These are phyloP conservation scores for Nothopassalora personata DNA, from an alignment of 2,329 filamentous ascomycete genomes.

Conservation along the genomic window DNA sequence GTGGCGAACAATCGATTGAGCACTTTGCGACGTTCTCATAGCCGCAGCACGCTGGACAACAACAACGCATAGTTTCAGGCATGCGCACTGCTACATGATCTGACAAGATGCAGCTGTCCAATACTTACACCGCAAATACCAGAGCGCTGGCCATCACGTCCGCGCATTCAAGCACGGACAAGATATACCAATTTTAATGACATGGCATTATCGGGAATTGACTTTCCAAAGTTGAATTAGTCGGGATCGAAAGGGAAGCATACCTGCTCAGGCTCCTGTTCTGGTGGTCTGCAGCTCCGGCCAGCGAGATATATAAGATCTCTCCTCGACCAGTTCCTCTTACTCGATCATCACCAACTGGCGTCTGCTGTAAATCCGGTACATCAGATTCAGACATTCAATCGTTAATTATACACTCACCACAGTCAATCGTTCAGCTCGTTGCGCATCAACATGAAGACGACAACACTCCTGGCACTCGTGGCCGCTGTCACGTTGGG, in stretches of 20 bases:
- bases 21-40: too few relatives aligned
- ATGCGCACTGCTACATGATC: too few relatives aligned
- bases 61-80: too few relatives aligned
- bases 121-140: too few relatives aligned
- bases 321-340: not conserved
- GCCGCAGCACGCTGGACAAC: too few relatives aligned
- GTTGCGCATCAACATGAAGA: conserved; percentile 1
- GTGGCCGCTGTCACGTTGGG: conserved; percentile 1
- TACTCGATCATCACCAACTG: not conserved
- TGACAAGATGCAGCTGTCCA: too few relatives aligned
- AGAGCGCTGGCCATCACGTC: not conserved
- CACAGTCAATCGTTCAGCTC: conserved; percentile 2
- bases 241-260: not conserved
- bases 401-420: not conserved
- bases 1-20: too few relatives aligned
- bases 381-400: not conserved
- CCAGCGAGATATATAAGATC: conserved; percentile 1
- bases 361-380: not conserved
- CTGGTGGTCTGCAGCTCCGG: not conserved
- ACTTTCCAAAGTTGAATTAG: conserved; percentile 1
- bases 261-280: not conserved
- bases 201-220: not conserved
- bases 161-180: not conserved
- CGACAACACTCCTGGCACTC: conserved; percentile 1
- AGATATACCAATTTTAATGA: conserved; percentile 3